phyloP scores from a whole-genome alignment of 2,329 filamentous ascomycete genomes.

The Talaromyces marneffei region DNA sequence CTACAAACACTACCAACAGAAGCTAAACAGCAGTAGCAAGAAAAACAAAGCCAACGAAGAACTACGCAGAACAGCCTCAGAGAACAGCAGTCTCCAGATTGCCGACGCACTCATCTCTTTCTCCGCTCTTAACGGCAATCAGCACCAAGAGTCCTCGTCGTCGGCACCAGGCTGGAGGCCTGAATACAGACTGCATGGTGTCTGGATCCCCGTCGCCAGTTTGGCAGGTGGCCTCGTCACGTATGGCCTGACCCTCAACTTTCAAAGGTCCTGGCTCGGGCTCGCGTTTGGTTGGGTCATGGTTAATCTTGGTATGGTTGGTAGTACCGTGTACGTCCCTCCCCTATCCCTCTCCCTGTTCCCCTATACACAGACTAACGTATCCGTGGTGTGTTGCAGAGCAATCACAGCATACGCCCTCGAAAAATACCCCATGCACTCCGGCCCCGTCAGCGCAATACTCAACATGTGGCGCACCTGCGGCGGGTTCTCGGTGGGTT shows the following conservation, averaged over 20 bases:
- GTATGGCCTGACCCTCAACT: slow-evolving; percentile 32
- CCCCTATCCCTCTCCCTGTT: neutral
- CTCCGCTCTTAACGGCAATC: neutral
- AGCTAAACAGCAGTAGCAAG: neutral
- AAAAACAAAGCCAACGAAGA: neutral
- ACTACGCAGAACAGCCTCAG: neutral
- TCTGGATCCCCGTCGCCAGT: slow-evolving; percentile 29
- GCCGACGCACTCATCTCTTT: neutral
- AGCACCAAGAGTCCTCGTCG: neutral
- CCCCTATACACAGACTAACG: neutral
- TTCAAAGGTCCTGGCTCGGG: slow-evolving; percentile 32
- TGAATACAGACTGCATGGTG: slow-evolving; percentile 33
- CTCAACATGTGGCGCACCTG: slow-evolving; percentile 37
- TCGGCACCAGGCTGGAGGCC: slow-evolving; percentile 20
- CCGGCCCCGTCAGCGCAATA: slow-evolving; percentile 31
- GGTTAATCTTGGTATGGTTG: slow-evolving; percentile 34
- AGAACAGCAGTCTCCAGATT: slow-evolving; percentile 3
- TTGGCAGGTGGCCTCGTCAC: slow-evolving; percentile 29
- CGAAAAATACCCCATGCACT: slow-evolving; percentile 32
- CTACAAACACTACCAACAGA: slow-evolving; percentile 19
- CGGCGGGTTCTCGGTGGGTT: slow-evolving; percentile 35
- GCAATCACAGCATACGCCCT: slow-evolving; percentile 34
- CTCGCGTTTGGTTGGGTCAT: slow-evolving; percentile 35
- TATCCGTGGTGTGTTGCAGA: neutral
- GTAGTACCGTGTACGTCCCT: slow-evolving; percentile 29